Conservation (phyloP, 441 rosid genomes). For the Populus tomentosa region DNA sequence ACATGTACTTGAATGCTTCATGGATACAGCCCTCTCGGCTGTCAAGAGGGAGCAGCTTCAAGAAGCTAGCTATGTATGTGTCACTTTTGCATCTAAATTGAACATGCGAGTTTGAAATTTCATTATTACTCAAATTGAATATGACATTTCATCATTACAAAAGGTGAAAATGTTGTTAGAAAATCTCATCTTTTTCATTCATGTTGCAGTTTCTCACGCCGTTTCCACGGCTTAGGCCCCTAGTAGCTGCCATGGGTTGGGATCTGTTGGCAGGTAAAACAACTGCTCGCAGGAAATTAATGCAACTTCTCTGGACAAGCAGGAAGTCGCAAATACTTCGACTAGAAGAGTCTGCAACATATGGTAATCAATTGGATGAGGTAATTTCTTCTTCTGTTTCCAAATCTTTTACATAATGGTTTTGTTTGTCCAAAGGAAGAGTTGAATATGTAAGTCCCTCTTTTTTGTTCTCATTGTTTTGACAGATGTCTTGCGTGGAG, state of each 20-base stretch:
- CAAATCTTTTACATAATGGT: background rate
- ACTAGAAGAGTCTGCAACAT: slow-evolving; percentile 73
- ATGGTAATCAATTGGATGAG: slow-evolving; percentile 68
- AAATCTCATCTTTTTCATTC: slow-evolving; percentile 22
- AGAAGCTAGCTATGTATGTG: slow-evolving; percentile 86
- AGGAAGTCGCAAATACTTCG: slow-evolving; percentile 61
- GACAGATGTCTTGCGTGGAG: slow-evolving; percentile 83
- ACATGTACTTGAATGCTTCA: slow-evolving; percentile 79
- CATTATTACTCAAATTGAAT: slow-evolving; percentile 17
- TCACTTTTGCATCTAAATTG: slow-evolving; percentile 25
- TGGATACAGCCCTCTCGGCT: slow-evolving; percentile 69
- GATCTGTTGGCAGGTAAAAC: slow-evolving; percentile 85
- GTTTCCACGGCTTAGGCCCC: slow-evolving; percentile 78
- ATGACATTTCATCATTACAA: background rate
- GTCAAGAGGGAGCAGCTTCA: slow-evolving; percentile 68
- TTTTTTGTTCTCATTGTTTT: slow-evolving; percentile 12
- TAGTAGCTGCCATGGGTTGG: slow-evolving; percentile 98
- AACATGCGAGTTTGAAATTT: slow-evolving; percentile 16
- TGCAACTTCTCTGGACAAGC: slow-evolving; percentile 79
- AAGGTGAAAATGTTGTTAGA: background rate
- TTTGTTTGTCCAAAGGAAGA: background rate
- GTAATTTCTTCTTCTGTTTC: slow-evolving; percentile 27
- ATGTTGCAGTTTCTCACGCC: slow-evolving; percentile 59
- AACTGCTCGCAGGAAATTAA: slow-evolving; percentile 56
- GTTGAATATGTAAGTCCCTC: background rate